Evolutionary conservation across 257 asterid genomes (phyloP).

Genomic region (Echium plantagineum): DNA sequence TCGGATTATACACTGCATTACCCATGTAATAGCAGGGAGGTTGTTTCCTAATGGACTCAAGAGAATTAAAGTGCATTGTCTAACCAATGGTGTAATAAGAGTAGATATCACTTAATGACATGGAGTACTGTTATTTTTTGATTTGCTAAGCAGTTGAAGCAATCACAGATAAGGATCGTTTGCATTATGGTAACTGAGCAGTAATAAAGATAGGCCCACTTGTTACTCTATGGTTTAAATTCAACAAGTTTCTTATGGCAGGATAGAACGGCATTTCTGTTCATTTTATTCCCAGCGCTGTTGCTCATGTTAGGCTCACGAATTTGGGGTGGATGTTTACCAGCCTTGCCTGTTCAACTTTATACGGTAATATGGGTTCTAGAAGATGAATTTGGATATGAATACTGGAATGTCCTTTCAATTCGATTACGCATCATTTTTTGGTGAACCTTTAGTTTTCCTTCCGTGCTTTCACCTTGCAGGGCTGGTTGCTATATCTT

Average conservation of each 20-base stretch:
- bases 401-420: not conserved
- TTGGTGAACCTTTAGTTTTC: not conserved
- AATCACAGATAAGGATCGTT: not conserved
- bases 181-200: too few species aligned
- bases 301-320: conserved; percentile 61
- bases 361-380: conserved; percentile 58
- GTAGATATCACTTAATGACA: not conserved
- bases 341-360: conserved; percentile 92
- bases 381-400: conserved; percentile 9
- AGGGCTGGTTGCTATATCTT: conserved; percentile 97
- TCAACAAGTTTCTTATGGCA: conserved; percentile 26
- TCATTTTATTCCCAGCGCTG: conserved; percentile 55
- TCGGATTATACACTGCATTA: too few species aligned
- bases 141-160: not conserved
- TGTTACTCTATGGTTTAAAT: not conserved
- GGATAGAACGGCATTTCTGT: conserved; percentile 82
- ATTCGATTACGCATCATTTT: not conserved
- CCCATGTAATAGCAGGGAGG: too few species aligned
- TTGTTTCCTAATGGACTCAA: too few species aligned
- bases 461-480: conserved; percentile 11
- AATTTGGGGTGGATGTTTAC: conserved; percentile 86
- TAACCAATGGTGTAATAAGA: too few species aligned
- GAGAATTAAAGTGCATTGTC: too few species aligned
- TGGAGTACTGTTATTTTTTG: not conserved
- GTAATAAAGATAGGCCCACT: not conserved